Conservation (phyloP, 2,329 filamentous ascomycete genomes). For the Periconia macrospinosa region DNA sequence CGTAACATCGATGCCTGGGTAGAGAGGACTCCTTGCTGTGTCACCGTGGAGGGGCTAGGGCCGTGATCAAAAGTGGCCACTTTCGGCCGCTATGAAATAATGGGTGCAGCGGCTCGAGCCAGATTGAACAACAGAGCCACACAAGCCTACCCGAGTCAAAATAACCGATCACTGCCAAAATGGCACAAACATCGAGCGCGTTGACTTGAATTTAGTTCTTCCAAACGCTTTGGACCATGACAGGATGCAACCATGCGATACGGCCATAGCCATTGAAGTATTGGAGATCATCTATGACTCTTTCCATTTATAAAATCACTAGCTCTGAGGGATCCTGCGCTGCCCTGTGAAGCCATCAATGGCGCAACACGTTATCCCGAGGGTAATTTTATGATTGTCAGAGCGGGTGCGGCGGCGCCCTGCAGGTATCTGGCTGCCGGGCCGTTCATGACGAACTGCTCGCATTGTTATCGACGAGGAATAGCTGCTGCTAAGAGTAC, state of each 20-base stretch:
- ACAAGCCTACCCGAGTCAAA: background rate
- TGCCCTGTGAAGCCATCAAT: background rate
- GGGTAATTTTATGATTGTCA: too few relatives aligned
- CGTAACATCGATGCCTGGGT: constrained; percentile 15
- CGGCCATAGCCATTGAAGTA: background rate
- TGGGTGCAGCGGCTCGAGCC: constrained; percentile 7
- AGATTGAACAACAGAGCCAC: background rate
- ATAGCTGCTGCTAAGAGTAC: background rate
- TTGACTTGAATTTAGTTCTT: background rate
- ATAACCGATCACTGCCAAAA: background rate
- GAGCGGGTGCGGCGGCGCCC: background rate
- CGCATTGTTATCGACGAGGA: background rate
- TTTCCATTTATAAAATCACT: background rate
- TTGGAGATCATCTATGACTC: background rate
- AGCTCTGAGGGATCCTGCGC: background rate
- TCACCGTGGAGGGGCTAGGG: background rate
- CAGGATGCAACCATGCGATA: background rate
- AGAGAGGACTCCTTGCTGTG: constrained; percentile 10
- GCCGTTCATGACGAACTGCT: background rate
- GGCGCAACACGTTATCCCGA: background rate
- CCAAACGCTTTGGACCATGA: background rate
- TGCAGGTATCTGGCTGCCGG: background rate
- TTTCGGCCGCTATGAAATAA: constrained; percentile 11
- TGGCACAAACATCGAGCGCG: background rate
- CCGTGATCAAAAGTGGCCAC: constrained; percentile 20